Percentiles rank a stretch among this genome's conserved stretches.
These are phyloP conservation scores for Pythium sp. DNA, from an alignment of 352 stramenopile species.

Conservation along the genomic window DNA sequence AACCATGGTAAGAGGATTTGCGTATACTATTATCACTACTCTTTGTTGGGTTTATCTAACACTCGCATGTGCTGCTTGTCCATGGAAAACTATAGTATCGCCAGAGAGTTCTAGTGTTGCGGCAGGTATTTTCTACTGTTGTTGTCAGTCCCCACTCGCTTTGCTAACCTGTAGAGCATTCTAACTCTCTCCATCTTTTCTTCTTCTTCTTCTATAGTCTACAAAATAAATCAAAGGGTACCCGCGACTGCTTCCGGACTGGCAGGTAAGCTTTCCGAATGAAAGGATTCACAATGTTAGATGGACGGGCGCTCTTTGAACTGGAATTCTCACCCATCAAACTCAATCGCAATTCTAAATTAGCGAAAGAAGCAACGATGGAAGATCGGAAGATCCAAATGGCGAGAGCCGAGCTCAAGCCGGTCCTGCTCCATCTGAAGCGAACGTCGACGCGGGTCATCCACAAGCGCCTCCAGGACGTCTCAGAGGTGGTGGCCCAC, in stretches of 20 bases:
- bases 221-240: not conserved
- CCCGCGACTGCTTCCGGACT: not conserved
- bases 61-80: not conserved
- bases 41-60: not conserved
- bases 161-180: not conserved
- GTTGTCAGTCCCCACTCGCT: not conserved
- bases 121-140: not conserved
- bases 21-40: not conserved
- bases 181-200: not conserved
- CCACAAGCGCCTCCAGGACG: constrained; percentile 72
- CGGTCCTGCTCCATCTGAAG: constrained; percentile 55
- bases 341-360: not conserved
- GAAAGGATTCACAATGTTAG: not conserved
- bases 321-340: not conserved
- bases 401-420: constrained; percentile 53
- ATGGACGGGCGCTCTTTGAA: not conserved
- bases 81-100: not conserved
- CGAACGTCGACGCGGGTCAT: constrained; percentile 60
- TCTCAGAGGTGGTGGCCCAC: constrained; percentile 71
- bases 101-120: not conserved
- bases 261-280: constrained; percentile 1
- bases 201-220: not conserved
- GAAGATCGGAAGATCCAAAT: constrained; percentile 68
- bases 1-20: not conserved
- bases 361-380: constrained; percentile 40